These are phyloP conservation scores for Puccinia novopanici DNA, from an alignment of 1,284 basidiomycete species.

Conservation along the genomic window DNA sequence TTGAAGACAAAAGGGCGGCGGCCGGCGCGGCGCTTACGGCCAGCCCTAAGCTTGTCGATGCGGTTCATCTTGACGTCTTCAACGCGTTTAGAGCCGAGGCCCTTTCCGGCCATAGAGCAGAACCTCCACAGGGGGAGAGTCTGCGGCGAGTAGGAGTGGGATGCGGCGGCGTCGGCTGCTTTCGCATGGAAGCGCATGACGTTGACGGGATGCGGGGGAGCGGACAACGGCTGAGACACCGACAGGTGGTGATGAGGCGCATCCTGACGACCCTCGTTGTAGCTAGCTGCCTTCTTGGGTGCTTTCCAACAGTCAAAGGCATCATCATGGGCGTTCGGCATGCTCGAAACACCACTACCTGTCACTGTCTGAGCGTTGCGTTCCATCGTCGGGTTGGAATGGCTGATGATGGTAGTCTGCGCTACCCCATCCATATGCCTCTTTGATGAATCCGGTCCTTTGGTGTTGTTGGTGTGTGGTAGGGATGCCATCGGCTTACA, in stretches of 20 bases:
- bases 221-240: neutral
- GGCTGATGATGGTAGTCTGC: constrained; percentile 19
- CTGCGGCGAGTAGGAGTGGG: neutral
- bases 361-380: neutral
- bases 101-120: constrained; percentile 21
- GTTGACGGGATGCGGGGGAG: neutral
- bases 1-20: constrained; percentile 45
- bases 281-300: neutral
- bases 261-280: constrained; percentile 3
- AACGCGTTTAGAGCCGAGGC: constrained; percentile 25
- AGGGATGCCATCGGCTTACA: constrained; percentile 4
- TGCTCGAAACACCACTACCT: neutral
- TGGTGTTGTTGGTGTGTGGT: neutral
- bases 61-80: constrained; percentile 47
- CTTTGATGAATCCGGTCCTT: constrained; percentile 16
- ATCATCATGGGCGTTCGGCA: neutral
- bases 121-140: constrained; percentile 15
- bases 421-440: neutral
- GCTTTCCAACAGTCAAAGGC: neutral
- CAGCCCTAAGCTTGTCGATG: constrained; percentile 33
- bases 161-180: neutral
- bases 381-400: constrained; percentile 28
- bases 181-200: neutral
- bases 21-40: constrained; percentile 17
- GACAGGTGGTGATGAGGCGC: neutral